phyloP scores from a whole-genome alignment of 2,329 filamentous ascomycete genomes.

The Aspergillus hiratsukae region DNA sequence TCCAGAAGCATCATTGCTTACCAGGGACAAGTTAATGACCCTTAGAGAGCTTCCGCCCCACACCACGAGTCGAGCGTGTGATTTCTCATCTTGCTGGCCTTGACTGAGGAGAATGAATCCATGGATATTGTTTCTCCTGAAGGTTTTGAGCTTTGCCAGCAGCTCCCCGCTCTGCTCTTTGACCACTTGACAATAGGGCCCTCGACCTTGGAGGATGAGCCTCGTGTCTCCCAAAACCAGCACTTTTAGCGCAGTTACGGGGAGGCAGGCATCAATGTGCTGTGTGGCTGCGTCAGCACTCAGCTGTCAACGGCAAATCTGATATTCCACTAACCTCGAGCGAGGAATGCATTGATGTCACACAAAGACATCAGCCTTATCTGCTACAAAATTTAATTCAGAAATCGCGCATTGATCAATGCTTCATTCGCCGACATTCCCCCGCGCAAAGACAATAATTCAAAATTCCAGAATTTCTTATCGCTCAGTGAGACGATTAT shows the following conservation, averaged over 20 bases:
- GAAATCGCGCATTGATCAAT: slow-evolving; percentile 4
- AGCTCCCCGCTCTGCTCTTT: slow-evolving; percentile 29
- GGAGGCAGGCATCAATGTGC: slow-evolving; percentile 41
- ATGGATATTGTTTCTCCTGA: slow-evolving; percentile 37
- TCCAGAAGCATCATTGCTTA: slow-evolving; percentile 18
- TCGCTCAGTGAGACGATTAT: slow-evolving; percentile 14
- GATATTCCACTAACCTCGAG: slow-evolving; percentile 26
- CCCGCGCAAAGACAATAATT: slow-evolving; percentile 12
- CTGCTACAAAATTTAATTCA: not conserved
- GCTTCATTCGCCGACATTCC: slow-evolving; percentile 6
- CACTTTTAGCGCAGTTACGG: slow-evolving; percentile 38
- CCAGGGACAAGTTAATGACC: slow-evolving; percentile 30
- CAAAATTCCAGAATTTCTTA: slow-evolving; percentile 16
- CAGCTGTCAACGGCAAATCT: not conserved
- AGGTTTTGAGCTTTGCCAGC: slow-evolving; percentile 26
- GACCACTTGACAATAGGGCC: slow-evolving; percentile 31
- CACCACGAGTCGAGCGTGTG: slow-evolving; percentile 43
- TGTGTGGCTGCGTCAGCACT: slow-evolving; percentile 23
- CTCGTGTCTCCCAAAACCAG: slow-evolving; percentile 22
- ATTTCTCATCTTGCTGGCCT: slow-evolving; percentile 8
- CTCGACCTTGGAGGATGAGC: slow-evolving; percentile 38
- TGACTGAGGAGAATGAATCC: slow-evolving; percentile 30
- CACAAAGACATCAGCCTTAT: slow-evolving; percentile 13
- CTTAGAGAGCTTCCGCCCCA: slow-evolving; percentile 66
- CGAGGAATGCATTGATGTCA: slow-evolving; percentile 23